phyloP scores from a whole-genome alignment of 805 yeast species.

The Ogataea pignaliae region DNA sequence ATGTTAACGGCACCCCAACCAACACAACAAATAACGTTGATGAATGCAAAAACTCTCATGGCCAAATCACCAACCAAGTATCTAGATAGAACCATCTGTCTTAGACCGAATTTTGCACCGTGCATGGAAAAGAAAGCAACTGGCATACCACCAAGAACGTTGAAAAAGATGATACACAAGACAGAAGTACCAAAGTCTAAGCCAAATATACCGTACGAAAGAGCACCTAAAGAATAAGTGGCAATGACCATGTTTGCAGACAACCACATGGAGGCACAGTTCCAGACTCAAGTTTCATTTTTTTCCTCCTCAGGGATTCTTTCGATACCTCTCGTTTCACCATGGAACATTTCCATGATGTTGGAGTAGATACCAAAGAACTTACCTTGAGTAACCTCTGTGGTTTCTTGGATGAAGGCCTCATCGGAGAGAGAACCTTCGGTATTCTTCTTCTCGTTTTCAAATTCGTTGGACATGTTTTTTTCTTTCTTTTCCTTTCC shows the following conservation, averaged over 20 bases:
- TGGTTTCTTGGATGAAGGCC: conserved; percentile 19
- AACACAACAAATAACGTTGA: conserved; percentile 80
- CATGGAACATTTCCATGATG: conserved; percentile 30
- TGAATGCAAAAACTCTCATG: conserved; percentile 69
- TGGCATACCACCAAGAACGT: conserved; percentile 64
- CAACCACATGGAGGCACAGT: conserved; percentile 85
- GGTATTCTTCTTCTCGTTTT: conserved; percentile 24
- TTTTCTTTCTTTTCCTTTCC: too few species aligned
- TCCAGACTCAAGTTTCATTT: conserved; percentile 57
- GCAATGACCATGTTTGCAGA: conserved; percentile 88
- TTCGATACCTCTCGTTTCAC: conserved; percentile 76
- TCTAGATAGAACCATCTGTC: conserved; percentile 82
- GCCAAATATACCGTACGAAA: conserved; percentile 56
- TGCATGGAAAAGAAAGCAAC: conserved; percentile 81
- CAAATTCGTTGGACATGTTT: background rate
- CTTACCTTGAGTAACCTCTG: conserved; percentile 14
- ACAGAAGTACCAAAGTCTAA: conserved; percentile 72
- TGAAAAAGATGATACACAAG: conserved; percentile 67
- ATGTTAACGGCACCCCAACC: conserved; percentile 97
- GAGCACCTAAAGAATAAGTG: conserved; percentile 71
- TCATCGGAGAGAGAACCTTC: conserved; percentile 22
- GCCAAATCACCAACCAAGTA: conserved; percentile 72
- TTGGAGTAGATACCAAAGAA: conserved; percentile 16
- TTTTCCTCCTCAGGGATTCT: conserved; percentile 76
- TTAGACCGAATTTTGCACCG: conserved; percentile 79